Conservation (phyloP, 2,329 filamentous ascomycete species). For the Stagonosporopsis tanaceti region DNA sequence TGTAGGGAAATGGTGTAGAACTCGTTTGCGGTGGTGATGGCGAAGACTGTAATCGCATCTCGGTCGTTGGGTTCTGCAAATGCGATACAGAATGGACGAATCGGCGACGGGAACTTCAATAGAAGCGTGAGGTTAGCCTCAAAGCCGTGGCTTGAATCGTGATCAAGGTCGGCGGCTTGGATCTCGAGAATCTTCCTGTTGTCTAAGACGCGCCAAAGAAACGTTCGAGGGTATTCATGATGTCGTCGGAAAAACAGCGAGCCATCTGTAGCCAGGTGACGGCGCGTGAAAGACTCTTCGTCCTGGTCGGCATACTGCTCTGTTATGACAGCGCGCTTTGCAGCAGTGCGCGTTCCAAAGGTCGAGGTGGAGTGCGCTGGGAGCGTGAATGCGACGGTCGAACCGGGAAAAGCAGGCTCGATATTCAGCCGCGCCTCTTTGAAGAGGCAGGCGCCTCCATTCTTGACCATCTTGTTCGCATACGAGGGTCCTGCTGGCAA, state of each 20-base stretch:
- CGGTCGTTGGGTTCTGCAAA: conserved; percentile 81
- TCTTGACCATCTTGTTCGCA: conserved; percentile 74
- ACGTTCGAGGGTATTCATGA: conserved; percentile 79
- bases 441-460: conserved; percentile 73
- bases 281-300: conserved; percentile 75
- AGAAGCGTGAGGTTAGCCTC: conserved; percentile 80
- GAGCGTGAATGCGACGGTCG: conserved; percentile 70
- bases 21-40: conserved; percentile 78
- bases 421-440: conserved; percentile 88
- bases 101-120: conserved; percentile 76
- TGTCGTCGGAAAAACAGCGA: conserved; percentile 85
- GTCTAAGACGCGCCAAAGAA: conserved; percentile 90
- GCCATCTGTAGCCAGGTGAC: conserved; percentile 75
- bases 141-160: conserved; percentile 67
- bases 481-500: conserved; percentile 43
- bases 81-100: conserved; percentile 80
- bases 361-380: conserved; percentile 44
- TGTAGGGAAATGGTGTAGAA: conserved; percentile 85
- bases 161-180: conserved; percentile 78
- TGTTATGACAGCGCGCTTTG: conserved; percentile 47
- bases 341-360: conserved; percentile 41
- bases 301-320: conserved; percentile 62
- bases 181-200: conserved; percentile 82
- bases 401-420: conserved; percentile 73
- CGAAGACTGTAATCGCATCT: conserved; percentile 80